Evolutionary conservation across 305 asterid species (phyloP), one percentile per base, ranked within the genome.

Genomic region (Fraxinus dipetala): DNA sequence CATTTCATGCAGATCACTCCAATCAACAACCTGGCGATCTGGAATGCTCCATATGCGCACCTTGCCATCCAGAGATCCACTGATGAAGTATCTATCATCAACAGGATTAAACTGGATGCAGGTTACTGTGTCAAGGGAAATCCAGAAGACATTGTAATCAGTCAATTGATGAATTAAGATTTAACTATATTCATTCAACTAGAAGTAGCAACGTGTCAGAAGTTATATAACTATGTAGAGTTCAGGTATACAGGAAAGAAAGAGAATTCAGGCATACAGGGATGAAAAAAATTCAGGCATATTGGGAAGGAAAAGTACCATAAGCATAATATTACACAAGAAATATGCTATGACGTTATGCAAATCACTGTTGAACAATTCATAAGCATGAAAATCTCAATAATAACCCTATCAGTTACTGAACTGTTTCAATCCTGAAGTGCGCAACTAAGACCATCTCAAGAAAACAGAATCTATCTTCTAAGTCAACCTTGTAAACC

Each of bases 21-120:
- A 96, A 88, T 96, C 98, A 88, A 96, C 98, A 87, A 96, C 99
- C 87, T 96, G 96, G 82, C 88, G 94, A 83, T 94, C 98, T 38
- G 99, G 97, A 86, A 96, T 95, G 90, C 97, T 96, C 99, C 99
- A 96, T 83, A 96, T 92, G 40, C 98, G 98, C 80, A 96, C 98
- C 93, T 96, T 96, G 79, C 96, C 95, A 91, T 96, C 99, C 70
- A 96, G 90, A 82, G 99, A 96, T 84, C 99, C 99, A 81, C 99
- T 96, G 87, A 96, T 94, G 91, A 96, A 96, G 90, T 92, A 96
- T 92, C 95, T 89, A 91, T 95, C 99, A 84, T 95, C 98, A 74
- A 92, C 97, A 74, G 98, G 99, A 89, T 95, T 96, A 84, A 96
- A 96, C 94, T 94, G 98, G 93, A 95, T 96, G 88, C 98, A 94